A percentile compares a stretch with the other conserved stretches of the same genome.
These are phyloP conservation scores for Vicia sativa DNA, from an alignment of 306 rosid genomes.

Conservation along the genomic window DNA sequence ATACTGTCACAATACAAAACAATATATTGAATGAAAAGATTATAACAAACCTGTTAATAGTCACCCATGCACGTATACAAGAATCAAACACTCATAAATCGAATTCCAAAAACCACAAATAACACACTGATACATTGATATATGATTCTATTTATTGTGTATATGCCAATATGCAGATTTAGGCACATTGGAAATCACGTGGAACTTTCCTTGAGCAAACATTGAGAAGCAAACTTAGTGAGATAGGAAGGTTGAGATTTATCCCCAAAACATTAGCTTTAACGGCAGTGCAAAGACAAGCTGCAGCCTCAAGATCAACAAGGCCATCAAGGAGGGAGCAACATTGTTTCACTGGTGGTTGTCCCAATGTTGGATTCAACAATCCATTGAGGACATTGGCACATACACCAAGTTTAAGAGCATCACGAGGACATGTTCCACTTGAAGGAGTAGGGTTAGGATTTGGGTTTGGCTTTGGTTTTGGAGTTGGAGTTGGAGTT, in stretches of 20 bases:
- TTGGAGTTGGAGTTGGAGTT: no score
- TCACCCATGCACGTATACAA: conserved; percentile 3
- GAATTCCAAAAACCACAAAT: background rate
- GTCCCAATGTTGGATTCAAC: conserved; percentile 53
- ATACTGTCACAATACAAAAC: background rate
- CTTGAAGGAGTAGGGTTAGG: conserved; percentile 28
- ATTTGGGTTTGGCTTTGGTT: background rate
- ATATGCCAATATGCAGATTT: background rate
- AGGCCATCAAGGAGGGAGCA: conserved; percentile 71
- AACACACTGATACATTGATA: background rate
- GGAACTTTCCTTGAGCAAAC: conserved; percentile 59
- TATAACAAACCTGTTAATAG: background rate
- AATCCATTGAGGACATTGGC: conserved; percentile 63
- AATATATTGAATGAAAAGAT: background rate
- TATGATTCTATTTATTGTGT: background rate
- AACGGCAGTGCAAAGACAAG: conserved; percentile 83
- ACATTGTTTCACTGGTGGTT: conserved; percentile 71
- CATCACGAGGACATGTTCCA: conserved; percentile 60
- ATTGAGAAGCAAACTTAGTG: conserved; percentile 76
- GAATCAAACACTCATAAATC: background rate
- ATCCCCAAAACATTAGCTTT: conserved; percentile 71
- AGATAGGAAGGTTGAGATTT: conserved; percentile 67
- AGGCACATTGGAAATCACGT: conserved; percentile 58
- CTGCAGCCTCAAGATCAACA: conserved; percentile 74
- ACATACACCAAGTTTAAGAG: conserved; percentile 72